Conservation (phyloP, 139 green algal species). For the Picochlorum sp. region DNA sequence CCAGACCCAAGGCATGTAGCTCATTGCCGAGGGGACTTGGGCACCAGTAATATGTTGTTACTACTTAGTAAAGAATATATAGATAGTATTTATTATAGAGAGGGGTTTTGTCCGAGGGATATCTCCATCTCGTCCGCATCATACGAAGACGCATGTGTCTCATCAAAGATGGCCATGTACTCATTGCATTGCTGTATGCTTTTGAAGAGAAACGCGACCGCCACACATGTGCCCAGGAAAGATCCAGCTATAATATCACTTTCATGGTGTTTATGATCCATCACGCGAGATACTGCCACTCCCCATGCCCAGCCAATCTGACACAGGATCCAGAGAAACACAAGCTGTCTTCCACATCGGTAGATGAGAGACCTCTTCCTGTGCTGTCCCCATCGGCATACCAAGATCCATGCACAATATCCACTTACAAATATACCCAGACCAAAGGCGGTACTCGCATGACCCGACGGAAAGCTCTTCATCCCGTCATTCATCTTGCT, state of each 20-base stretch:
- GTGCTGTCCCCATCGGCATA: not conserved
- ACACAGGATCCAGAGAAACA: conserved; percentile 7
- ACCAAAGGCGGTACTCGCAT: conserved; percentile 8
- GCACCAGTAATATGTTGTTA: no score
- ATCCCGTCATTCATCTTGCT: conserved; percentile 15
- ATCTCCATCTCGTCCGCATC: not conserved
- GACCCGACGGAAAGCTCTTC: conserved; percentile 10
- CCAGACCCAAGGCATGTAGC: not conserved
- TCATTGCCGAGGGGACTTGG: not conserved
- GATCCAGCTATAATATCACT: conserved; percentile 3
- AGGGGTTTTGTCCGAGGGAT: not conserved
- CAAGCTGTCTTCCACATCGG: no score
- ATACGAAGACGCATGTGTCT: not conserved
- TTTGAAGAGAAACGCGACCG: not conserved
- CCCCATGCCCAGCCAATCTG: conserved; percentile 6
- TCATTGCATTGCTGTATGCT: not conserved
- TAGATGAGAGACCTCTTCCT: not conserved
- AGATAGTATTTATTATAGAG: not conserved
- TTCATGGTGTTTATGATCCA: conserved; percentile 11
- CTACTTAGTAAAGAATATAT: no score
- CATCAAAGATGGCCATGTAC: not conserved
- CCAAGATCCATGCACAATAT: not conserved
- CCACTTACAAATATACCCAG: not conserved
- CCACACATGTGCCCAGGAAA: conserved; percentile 3
- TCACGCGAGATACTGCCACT: conserved; percentile 3